These are phyloP conservation scores for Nicotiana undulata DNA, from an alignment of 257 asterid genomes.

Conservation along the genomic window DNA sequence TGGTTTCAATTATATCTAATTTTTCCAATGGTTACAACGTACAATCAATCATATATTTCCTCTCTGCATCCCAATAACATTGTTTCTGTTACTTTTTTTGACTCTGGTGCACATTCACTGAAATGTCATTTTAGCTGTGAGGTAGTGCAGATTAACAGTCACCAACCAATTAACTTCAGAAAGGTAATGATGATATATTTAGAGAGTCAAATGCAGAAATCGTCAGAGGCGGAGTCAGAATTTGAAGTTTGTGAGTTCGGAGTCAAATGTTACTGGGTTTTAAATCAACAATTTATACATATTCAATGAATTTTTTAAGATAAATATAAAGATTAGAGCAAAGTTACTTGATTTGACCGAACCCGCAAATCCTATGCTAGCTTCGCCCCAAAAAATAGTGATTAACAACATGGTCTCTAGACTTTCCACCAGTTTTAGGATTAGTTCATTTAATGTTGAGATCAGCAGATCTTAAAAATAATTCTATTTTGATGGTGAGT, in stretches of 20 bases:
- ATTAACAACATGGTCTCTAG: not conserved
- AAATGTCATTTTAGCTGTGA: not conserved
- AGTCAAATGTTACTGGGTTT: too few relatives aligned
- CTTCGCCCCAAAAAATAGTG: not conserved
- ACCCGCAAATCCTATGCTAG: too few relatives aligned
- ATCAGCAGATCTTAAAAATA: not conserved
- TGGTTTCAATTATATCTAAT: too few relatives aligned
- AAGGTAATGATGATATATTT: not conserved
- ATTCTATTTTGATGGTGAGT: not conserved
- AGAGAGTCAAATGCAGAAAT: not conserved
- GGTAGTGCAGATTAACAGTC: conserved; percentile 1
- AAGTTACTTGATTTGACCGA: too few relatives aligned
- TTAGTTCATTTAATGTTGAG: not conserved
- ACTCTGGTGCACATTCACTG: not conserved
- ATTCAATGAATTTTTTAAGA: too few relatives aligned
- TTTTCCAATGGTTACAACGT: too few relatives aligned
- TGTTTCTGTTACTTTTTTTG: not conserved
- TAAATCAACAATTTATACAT: too few relatives aligned
- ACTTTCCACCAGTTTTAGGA: not conserved
- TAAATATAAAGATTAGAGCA: too few relatives aligned
- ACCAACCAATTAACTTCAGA: not conserved
- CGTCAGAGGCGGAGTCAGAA: too few relatives aligned
- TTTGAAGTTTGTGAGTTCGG: too few relatives aligned
- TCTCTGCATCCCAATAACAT: not conserved
- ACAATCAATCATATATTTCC: too few relatives aligned